phyloP scores from a whole-genome alignment of 176 grass and related monocot species.

The Oryza officinalis region DNA sequence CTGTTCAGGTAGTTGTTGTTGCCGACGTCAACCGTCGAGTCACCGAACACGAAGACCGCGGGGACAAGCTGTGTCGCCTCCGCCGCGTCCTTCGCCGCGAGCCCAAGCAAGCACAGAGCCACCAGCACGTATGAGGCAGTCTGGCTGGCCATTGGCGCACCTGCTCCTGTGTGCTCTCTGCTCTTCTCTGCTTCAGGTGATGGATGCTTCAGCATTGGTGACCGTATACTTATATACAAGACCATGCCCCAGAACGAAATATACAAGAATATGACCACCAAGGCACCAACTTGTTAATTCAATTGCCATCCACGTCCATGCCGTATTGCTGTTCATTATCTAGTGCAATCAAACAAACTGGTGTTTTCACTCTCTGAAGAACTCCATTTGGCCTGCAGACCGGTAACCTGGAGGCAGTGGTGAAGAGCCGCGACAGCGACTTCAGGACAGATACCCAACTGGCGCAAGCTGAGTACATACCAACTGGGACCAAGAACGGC shows the following conservation, averaged over 20 bases:
- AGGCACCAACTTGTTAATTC: not conserved
- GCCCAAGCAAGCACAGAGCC: slow-evolving; percentile 38
- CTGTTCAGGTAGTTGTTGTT: slow-evolving; percentile 62
- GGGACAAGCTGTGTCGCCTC: slow-evolving; percentile 30
- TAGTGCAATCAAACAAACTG: not conserved
- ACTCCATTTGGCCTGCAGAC: slow-evolving; percentile 16
- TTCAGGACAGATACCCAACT: slow-evolving; percentile 29
- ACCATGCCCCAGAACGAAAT: not conserved
- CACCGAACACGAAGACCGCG: slow-evolving; percentile 84
- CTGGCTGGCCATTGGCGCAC: slow-evolving; percentile 6
- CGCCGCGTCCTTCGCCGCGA: slow-evolving; percentile 4
- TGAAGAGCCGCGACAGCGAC: slow-evolving; percentile 30
- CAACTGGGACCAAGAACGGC: slow-evolving; percentile 7
- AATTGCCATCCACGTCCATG: not conserved
- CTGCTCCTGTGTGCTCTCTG: not conserved
- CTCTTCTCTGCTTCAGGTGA: slow-evolving; percentile 22
- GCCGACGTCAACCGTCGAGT: slow-evolving; percentile 88
- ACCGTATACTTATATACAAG: not conserved
- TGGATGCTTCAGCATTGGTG: not conserved
- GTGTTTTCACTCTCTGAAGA: not conserved
- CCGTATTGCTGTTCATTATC: not conserved
- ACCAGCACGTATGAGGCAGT: not conserved
- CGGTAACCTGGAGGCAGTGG: not conserved
- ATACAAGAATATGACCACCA: not conserved
- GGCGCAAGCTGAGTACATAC: slow-evolving; percentile 19